These are phyloP conservation scores for Acer negundo DNA, from an alignment of 345 rosid species.

Conservation along the genomic window DNA sequence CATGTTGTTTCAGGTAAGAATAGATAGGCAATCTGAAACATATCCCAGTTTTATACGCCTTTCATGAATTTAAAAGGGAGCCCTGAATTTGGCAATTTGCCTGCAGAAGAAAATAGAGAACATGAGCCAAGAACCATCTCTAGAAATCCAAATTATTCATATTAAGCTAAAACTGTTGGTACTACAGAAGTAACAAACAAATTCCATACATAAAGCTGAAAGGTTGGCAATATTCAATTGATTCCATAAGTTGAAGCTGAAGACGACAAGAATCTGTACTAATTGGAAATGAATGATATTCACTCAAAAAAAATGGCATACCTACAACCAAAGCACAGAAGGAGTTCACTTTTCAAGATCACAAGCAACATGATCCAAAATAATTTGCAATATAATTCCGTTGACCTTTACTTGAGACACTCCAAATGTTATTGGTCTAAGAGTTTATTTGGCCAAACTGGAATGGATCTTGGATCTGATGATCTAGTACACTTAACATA, in stretches of 20 bases:
- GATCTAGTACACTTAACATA: conserved; percentile 42
- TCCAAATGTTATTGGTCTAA: conserved; percentile 26
- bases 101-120: neutral
- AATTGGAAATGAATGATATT: neutral
- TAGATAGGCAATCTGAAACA: neutral
- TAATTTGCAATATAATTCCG: neutral
- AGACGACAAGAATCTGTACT: neutral
- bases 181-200: neutral
- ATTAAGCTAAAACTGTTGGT: neutral
- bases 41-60: neutral
- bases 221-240: neutral
- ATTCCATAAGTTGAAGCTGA: neutral
- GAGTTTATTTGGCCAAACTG: conserved; percentile 30
- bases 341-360: neutral
- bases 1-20: neutral
- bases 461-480: conserved; percentile 59
- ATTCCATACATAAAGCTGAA: neutral
- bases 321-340: neutral
- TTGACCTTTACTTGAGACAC: conserved; percentile 12
- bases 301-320: neutral
- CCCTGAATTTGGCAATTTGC: neutral
- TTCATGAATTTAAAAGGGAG: neutral
- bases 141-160: neutral
- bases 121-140: neutral
- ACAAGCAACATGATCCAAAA: neutral